These are phyloP conservation scores for Naganishia albida DNA, from an alignment of 1,284 basidiomycete genomes.

Conservation along the genomic window DNA sequence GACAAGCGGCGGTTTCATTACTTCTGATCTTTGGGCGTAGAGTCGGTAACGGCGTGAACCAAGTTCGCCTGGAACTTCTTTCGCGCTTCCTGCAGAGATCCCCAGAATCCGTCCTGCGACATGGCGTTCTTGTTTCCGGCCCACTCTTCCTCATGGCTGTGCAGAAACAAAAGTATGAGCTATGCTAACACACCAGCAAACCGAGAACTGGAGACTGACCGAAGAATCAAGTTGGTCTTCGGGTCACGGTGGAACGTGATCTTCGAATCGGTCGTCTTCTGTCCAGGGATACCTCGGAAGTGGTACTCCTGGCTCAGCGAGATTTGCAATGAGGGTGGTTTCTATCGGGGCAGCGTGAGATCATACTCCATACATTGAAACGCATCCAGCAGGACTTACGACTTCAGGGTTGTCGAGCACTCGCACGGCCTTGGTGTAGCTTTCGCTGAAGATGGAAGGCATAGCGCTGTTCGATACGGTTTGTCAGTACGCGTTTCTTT, in stretches of 20 bases:
- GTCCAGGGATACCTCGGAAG: conserved; percentile 35
- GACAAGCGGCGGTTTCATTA: not conserved
- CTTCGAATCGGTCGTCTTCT: conserved; percentile 43
- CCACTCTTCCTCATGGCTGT: conserved; percentile 47
- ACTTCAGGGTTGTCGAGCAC: conserved; percentile 46
- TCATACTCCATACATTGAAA: not conserved
- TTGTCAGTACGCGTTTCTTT: not conserved
- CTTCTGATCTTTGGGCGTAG: conserved; percentile 44
- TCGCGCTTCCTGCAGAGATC: conserved; percentile 43
- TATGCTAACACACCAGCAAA: not conserved
- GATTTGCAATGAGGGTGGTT: conserved; percentile 47
- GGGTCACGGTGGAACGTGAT: conserved; percentile 47
- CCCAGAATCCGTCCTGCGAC: conserved; percentile 44
- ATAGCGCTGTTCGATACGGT: conserved; percentile 35
- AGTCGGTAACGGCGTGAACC: conserved; percentile 39
- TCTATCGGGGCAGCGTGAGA: conserved; percentile 30
- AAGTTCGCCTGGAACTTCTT: conserved; percentile 44
- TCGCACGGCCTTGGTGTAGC: conserved; percentile 39
- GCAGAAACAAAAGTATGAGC: not conserved
- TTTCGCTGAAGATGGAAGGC: conserved; percentile 42
- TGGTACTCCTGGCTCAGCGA: conserved; percentile 43
- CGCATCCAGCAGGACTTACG: conserved; percentile 34
- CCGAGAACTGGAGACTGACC: conserved; percentile 35
- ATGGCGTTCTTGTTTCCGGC: conserved; percentile 45
- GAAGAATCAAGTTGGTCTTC: conserved; percentile 39